Conservation (phyloP, 495 filamentous ascomycete species). For the Trichoderma virens region DNA sequence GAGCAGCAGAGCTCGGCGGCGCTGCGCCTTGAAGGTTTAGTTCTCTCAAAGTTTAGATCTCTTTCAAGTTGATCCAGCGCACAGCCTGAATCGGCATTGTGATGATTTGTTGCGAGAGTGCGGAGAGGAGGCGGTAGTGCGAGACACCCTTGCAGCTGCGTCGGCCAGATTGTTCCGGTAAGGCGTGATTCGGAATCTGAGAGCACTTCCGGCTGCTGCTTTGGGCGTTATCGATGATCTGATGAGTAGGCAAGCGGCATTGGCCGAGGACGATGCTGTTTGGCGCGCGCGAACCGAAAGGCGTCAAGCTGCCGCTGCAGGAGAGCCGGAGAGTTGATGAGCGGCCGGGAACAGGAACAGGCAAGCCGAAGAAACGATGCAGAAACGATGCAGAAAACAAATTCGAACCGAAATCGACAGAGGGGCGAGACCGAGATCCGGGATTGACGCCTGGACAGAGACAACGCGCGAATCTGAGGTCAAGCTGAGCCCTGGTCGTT, state of each 20-base stretch:
- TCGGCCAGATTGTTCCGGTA: background rate
- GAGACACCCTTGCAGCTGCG: background rate
- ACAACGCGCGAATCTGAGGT: conserved; percentile 1
- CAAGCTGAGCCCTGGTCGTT: conserved; percentile 4
- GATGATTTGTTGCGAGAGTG: background rate
- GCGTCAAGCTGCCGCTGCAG: no score
- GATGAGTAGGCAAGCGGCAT: background rate
- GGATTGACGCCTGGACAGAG: background rate
- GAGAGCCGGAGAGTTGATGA: no score
- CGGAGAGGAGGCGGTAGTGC: background rate
- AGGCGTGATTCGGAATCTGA: background rate
- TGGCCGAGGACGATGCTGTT: background rate
- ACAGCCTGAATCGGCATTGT: conserved; percentile 1
- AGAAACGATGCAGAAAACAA: background rate
- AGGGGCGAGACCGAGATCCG: background rate
- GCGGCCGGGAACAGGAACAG: no score
- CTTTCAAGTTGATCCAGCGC: background rate
- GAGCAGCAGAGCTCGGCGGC: background rate
- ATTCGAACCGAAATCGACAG: background rate
- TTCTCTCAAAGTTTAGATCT: background rate
- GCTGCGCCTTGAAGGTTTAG: background rate
- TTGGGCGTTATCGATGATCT: background rate
- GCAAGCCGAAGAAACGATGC: no score
- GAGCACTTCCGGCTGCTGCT: background rate
- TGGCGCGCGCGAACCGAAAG: background rate